Conservation (phyloP, 2,329 filamentous ascomycete species). For the Ophidiomyces ophidiicola region DNA sequence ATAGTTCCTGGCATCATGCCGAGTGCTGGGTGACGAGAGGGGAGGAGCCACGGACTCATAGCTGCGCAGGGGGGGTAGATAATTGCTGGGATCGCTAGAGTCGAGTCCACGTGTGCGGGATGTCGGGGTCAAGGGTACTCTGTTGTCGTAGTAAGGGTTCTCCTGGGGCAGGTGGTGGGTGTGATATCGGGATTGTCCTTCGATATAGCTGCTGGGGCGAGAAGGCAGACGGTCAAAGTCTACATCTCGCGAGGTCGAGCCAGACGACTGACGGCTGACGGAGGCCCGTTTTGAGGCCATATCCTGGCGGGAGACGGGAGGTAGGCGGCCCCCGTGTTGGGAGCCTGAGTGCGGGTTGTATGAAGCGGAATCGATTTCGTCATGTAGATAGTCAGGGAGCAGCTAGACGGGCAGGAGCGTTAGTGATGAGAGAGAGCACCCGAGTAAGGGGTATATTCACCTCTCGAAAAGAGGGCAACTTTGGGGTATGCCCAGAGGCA, state of each 20-base stretch:
- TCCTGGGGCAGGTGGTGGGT: constrained; percentile 7
- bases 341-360: constrained; percentile 9
- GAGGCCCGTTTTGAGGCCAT: constrained; percentile 5
- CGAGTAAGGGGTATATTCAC: constrained; percentile 8
- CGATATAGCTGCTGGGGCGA: constrained; percentile 4
- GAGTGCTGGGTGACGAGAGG: background rate
- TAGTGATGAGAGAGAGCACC: background rate
- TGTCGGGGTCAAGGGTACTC: constrained; percentile 2
- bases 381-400: constrained; percentile 15
- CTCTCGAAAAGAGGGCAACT: constrained; percentile 14
- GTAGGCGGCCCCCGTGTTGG: constrained; percentile 5
- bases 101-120: constrained; percentile 4
- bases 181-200: constrained; percentile 8
- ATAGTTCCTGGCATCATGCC: constrained; percentile 4
- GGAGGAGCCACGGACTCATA: background rate
- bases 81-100: background rate
- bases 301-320: constrained; percentile 4
- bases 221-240: constrained; percentile 3
- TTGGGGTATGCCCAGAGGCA: constrained; percentile 6
- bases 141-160: constrained; percentile 6
- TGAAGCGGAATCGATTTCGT: constrained; percentile 13
- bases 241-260: constrained; percentile 2
- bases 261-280: background rate
- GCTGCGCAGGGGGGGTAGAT: constrained; percentile 6
- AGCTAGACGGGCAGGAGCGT: constrained; percentile 10